Base-by-base conservation (phyloP, 2,329 filamentous ascomycete species). In the Penicillium sp. region DNA sequence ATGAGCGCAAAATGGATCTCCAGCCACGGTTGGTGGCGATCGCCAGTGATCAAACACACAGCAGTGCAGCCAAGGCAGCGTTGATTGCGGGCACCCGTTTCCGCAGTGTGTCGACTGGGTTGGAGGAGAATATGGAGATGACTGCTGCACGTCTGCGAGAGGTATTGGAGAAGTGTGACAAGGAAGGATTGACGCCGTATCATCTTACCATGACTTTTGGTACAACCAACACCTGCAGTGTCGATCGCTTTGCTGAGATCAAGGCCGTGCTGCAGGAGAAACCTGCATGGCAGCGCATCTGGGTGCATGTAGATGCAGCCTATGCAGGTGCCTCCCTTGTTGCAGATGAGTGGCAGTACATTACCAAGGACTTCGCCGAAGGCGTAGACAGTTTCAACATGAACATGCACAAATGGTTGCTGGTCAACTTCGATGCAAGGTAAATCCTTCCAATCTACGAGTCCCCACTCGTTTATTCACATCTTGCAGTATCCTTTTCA, bases 321-420 rank as follows among this genome's bases (percentile, higher is more conserved):
- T 97, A 96, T 73, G 93, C 93, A 1, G 93, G 93, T 2, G 86
- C 90, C 0, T 89, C 92, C 1, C 84, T 97, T 3, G 78, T 96
- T 3, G 87, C 89, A 22, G 88, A 91, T 2, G 90, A 96, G 72
- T 89, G 89, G 74, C 89, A 91, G 60, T 81, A 87, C 62, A 81
- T 91, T 48, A 80, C 86, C 1, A 69, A 78, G 22, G 76, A 84
- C 8, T 81, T 93, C 49, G 69, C 69, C 0, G 76, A 80, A 1
- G 76, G 80, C 22, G 92, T 96, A 70, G 89, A 96, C 78, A 92
- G 88, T 61, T 96, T 96, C 82, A 88, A 96, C 75, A 85, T 93
- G 79, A 97, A 97, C 79, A 89, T 96, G 84, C 92, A 97, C 81
- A 97, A 97, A 79, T 97, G 93, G 93, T 81, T 97, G 46, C 85